Evolutionary conservation across 805 yeast genomes (phyloP).

Genomic region (Yarrowia deformans): DNA sequence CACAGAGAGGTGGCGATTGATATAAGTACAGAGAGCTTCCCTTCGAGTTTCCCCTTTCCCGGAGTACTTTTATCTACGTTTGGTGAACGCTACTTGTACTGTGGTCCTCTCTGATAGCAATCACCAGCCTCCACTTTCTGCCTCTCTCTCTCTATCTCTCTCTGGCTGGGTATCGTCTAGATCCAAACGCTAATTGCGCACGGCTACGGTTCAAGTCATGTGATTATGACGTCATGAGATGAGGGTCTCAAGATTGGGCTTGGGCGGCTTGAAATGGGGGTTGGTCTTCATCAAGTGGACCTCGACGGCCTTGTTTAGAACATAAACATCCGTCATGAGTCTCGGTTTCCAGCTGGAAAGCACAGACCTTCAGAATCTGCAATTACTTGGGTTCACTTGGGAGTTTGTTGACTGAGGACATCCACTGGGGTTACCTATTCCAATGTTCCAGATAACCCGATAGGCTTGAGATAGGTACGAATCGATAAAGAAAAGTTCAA

Average conservation of each 20-base stretch:
- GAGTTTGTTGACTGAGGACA: background rate
- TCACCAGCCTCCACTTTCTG: background rate
- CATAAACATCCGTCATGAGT: too few relatives aligned
- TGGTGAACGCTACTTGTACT: background rate
- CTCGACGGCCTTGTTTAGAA: too few relatives aligned
- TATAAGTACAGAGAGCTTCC: background rate
- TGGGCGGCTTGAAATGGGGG: background rate
- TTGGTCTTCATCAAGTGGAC: too few relatives aligned
- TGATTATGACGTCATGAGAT: constrained; percentile 10
- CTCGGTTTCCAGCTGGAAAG: too few relatives aligned
- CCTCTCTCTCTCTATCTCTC: background rate
- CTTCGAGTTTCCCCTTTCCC: background rate
- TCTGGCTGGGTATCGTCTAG: background rate
- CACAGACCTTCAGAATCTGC: background rate
- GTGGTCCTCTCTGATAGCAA: background rate
- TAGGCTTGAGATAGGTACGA: too few relatives aligned
- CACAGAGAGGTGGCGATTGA: background rate
- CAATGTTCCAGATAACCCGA: background rate
- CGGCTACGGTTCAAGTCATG: constrained; percentile 7
- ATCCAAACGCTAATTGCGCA: constrained; percentile 1
- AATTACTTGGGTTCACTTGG: background rate
- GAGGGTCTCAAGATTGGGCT: background rate
- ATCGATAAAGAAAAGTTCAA: constrained; percentile 52
- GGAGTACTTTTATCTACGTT: background rate
- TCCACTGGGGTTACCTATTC: background rate